Conservation (phyloP, 805 yeast genomes). For the Vanderwaltozyma polyspora region DNA sequence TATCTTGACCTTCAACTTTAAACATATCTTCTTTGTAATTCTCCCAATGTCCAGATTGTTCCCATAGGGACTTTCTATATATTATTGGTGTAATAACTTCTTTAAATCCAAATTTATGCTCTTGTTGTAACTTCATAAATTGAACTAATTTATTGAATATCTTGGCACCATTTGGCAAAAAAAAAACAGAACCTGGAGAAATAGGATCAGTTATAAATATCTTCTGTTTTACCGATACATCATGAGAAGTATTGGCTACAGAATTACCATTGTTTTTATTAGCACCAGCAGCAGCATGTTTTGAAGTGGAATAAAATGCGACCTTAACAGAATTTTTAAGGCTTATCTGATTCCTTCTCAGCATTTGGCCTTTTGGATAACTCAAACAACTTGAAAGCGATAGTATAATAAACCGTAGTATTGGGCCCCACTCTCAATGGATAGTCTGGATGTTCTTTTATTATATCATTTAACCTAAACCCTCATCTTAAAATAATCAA, state of each 20-base stretch:
- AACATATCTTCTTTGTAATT: slow-evolving; percentile 94
- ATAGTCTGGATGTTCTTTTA: too few relatives aligned
- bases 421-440: too few relatives aligned
- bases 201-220: slow-evolving; percentile 67
- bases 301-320: background rate
- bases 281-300: background rate
- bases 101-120: slow-evolving; percentile 70
- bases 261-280: background rate
- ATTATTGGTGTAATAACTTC: slow-evolving; percentile 91
- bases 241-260: slow-evolving; percentile 3
- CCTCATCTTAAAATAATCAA: too few relatives aligned
- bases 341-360: too few relatives aligned
- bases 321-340: background rate
- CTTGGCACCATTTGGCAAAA: slow-evolving; percentile 85
- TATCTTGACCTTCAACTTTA: slow-evolving; percentile 51
- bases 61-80: slow-evolving; percentile 75
- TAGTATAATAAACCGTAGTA: too few relatives aligned
- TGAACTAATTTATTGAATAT: slow-evolving; percentile 66
- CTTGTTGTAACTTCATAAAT: slow-evolving; percentile 69
- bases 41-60: slow-evolving; percentile 90
- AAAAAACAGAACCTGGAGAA: slow-evolving; percentile 88
- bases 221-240: slow-evolving; percentile 48
- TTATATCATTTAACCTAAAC: too few relatives aligned
- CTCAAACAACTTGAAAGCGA: too few relatives aligned
- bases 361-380: too few relatives aligned